phyloP scores from a whole-genome alignment of 1,284 basidiomycete species.

The Apiotrichum domesticum region DNA sequence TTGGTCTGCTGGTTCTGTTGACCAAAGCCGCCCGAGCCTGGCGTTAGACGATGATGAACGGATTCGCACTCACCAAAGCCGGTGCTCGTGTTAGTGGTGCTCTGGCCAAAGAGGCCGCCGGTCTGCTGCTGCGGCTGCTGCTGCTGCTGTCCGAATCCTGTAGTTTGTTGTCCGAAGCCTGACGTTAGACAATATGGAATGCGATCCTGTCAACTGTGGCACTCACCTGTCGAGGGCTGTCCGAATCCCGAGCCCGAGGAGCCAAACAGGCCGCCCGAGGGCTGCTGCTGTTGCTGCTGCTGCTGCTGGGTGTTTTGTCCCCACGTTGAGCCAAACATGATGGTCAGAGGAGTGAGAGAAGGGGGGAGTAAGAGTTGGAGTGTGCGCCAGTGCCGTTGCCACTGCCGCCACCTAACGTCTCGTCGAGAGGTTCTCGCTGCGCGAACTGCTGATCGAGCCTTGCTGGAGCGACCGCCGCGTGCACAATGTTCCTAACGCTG shows the following conservation, averaged over 20 bases:
- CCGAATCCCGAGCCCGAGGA: constrained; percentile 23
- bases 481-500: too few relatives aligned
- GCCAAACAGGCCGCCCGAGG: constrained; percentile 48
- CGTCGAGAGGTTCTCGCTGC: too few relatives aligned
- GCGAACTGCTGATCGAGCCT: too few relatives aligned
- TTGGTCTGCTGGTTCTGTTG: constrained; percentile 17
- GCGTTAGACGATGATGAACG: not conserved
- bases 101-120: constrained; percentile 46
- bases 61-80: constrained; percentile 25
- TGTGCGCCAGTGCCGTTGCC: too few relatives aligned
- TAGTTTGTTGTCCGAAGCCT: not conserved
- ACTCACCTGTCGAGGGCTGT: not conserved
- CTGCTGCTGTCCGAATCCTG: constrained; percentile 29
- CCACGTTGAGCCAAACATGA: constrained; percentile 41
- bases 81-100: constrained; percentile 23
- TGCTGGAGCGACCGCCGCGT: too few relatives aligned
- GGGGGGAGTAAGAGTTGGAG: not conserved
- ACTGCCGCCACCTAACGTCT: too few relatives aligned
- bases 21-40: constrained; percentile 8
- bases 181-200: too few relatives aligned
- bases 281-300: constrained; percentile 17
- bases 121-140: constrained; percentile 62
- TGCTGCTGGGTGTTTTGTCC: constrained; percentile 43
- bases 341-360: not conserved
- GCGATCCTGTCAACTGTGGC: too few relatives aligned